Evolutionary conservation across 1,139 yeast species (phyloP).

Genomic region (Magnusiomyces magnusii): DNA sequence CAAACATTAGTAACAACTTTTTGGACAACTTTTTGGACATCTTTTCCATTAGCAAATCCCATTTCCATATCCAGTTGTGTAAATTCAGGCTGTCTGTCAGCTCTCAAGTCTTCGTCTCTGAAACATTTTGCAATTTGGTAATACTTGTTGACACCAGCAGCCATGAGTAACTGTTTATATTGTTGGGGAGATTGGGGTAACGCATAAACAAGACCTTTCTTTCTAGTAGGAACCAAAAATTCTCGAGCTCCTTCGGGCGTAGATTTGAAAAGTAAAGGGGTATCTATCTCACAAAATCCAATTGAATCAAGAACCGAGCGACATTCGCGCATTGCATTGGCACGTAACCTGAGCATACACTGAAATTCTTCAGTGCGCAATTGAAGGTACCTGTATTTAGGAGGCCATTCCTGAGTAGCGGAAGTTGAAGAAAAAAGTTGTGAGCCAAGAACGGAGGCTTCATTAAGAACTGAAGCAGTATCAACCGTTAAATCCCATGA

Average conservation of each 20-base stretch:
- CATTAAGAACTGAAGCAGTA: conserved; percentile 51
- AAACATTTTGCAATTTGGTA: conserved; percentile 92
- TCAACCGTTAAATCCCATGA: conserved; percentile 52
- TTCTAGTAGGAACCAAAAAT: conserved; percentile 85
- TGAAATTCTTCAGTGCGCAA: conserved; percentile 59
- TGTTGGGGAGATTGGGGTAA: conserved; percentile 98
- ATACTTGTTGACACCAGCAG: conserved; percentile 80
- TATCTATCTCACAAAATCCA: conserved; percentile 75
- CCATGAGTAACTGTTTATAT: conserved; percentile 89
- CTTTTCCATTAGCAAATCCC: conserved; percentile 66
- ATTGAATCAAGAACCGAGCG: conserved; percentile 42
- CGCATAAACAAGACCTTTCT: conserved; percentile 60
- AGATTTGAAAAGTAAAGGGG: conserved; percentile 86
- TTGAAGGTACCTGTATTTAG: conserved; percentile 74
- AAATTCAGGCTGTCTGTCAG: conserved; percentile 96
- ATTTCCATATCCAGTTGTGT: conserved; percentile 94
- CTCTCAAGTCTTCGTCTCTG: conserved; percentile 89
- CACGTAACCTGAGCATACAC: conserved; percentile 50
- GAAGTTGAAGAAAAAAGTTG: conserved; percentile 49
- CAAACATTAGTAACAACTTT: conserved; percentile 50
- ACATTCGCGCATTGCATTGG: conserved; percentile 49
- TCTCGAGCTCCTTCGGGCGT: conserved; percentile 99
- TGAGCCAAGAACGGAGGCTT: conserved; percentile 61
- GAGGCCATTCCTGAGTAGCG: conserved; percentile 50
- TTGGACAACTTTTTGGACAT: conserved; percentile 62